Evolutionary conservation across 2,329 filamentous ascomycete genomes (phyloP), one percentile per base, ranked within the genome.

Genomic region (Talaromyces sp.): DNA sequence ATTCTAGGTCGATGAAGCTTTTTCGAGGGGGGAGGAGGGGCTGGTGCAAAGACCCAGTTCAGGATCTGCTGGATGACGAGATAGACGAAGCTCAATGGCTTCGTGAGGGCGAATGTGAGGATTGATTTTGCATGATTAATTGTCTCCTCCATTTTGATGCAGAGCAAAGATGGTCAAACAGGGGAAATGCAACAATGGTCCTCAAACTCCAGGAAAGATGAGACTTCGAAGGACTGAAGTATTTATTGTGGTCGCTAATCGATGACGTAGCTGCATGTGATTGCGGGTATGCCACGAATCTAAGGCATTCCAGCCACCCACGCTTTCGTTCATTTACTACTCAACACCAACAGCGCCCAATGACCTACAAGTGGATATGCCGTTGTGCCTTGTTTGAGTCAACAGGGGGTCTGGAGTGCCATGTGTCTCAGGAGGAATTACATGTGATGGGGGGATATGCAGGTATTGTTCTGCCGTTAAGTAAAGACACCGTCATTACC

Each of bases 1-100:
- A 91, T 81, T 64, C 83, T 87, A 14, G 90, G 88, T 31, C 87
- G 80, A 12, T 78, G 77, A n/a, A 90, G 77, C 6, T 80, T 78
- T 3, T 63, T 46, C 16, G 62, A 48, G 0, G 86, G 84, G 1
- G 83, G 80, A 0, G 90, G 91, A 4, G 91, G 87, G 5, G 77
- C 81, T 0, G 91, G 91, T 0, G 91, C 87, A 58, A 96, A 84
- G 35, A 92, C 68, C 64, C 40, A 73, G 60, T 66, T 68, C 18
- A 76, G 63, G 3, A 75, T 57, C 3, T 61, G 56, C 50, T 76
- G 74, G 31, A 75, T 58, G 5, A 73, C 44, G 21, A 73, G 42
- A 44, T 76, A 76, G 21, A 71, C 60, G 58, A 71, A 69, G 11
- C 66, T 72, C 31, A 73, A 75, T 46, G 66, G 63, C 21, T 64